Evolutionary conservation across 805 yeast genomes (phyloP), one percentile per base, ranked within the genome.

Genomic region (Ogataea kodamae): DNA sequence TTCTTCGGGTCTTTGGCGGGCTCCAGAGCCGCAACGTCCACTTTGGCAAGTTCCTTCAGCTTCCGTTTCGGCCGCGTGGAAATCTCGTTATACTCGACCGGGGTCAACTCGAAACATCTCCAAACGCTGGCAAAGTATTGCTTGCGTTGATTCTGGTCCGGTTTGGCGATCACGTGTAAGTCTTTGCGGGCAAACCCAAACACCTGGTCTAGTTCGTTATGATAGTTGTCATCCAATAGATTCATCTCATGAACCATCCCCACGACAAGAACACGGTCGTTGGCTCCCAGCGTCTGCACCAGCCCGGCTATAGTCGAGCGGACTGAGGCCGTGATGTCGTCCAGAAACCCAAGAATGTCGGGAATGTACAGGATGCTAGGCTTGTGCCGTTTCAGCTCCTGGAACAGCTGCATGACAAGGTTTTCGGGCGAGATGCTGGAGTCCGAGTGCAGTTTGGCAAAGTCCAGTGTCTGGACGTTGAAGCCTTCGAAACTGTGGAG

Each of bases 321-420:
- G 1, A 89, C 86, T 2, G 85, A 68, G 9, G 71, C 76, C 0
- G 87, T 74, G 22, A 85, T 71, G 4, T 85, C 78, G 8, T 63
- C 68, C 35, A 70, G 65, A 88, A 96, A 87, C 7, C 78, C 72
- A 38, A 87, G 87, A 32, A 87, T 62, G 50, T 83, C 82, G 3
- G 97, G 96, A 31, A 92, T 74, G 54, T 74, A 82, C 2, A 92
- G 62, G 10, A 92, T 80, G 6, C 95, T 74, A 0, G 97, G 98
- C 39, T 83, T 82, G 43, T 90, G 94, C 52, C 95, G 74, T 44
- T 84, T 74, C 5, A 95, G 92, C 59, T 92, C 98, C 14, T 82
- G 67, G 50, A 92, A 81, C 24, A 83, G 70, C 53, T 86, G 96
- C 18, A 90, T 84, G 13, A 88, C 70, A 1, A 83, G 72, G 51